A percentile compares a stretch with the other conserved stretches of the same genome.
Conservation (phyloP, 495 filamentous ascomycete genomes). For the Neurospora sp. region DNA sequence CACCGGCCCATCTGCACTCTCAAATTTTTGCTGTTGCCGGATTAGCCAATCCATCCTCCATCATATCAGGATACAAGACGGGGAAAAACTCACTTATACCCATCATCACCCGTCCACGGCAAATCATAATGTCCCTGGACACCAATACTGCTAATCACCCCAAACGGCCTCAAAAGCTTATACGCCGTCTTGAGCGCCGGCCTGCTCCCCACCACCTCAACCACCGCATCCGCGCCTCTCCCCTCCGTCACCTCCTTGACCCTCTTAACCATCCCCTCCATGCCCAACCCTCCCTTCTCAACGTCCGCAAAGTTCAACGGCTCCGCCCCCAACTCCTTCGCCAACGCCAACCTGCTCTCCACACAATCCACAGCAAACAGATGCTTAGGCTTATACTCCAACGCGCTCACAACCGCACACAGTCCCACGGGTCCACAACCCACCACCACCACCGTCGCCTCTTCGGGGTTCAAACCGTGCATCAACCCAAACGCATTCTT, state of each 20-base stretch:
- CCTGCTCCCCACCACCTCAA: conserved; percentile 85
- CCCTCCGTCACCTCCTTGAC: conserved; percentile 72
- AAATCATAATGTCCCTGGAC: conserved; percentile 52
- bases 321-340: conserved; percentile 70
- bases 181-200: conserved; percentile 75
- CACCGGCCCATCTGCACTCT: conserved; percentile 90
- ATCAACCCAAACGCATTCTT: conserved; percentile 66
- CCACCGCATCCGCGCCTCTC: conserved; percentile 79
- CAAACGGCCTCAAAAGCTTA: conserved; percentile 80
- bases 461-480: conserved; percentile 35
- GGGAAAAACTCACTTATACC: conserved; percentile 49
- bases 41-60: background rate
- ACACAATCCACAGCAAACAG: conserved; percentile 82
- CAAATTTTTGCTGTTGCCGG: conserved; percentile 58
- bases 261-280: conserved; percentile 52
- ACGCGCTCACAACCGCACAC: conserved; percentile 75
- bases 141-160: conserved; percentile 77
- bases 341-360: conserved; percentile 65
- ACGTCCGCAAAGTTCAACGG: conserved; percentile 67
- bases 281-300: conserved; percentile 27
- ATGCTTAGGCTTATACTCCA: conserved; percentile 70
- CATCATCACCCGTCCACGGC: conserved; percentile 73
- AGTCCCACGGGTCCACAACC: conserved; percentile 87
- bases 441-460: conserved; percentile 62
- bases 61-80: background rate